phyloP scores from a whole-genome alignment of 2,329 filamentous ascomycete species.

The Neofusicoccum cordaticola region DNA sequence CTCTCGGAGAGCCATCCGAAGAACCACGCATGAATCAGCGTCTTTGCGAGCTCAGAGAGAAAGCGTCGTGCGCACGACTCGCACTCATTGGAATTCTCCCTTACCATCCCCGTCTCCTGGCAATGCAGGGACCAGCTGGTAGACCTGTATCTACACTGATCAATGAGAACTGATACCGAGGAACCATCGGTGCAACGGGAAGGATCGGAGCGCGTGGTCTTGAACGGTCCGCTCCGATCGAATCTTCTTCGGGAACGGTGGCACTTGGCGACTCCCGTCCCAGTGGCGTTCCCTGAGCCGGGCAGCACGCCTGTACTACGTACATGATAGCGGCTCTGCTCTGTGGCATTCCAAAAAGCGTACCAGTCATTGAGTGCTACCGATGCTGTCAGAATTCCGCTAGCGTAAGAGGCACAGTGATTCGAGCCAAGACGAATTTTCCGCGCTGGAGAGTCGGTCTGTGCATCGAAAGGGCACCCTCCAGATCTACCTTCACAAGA shows the following conservation, averaged over 20 bases:
- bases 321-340: neutral
- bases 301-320: neutral
- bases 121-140: neutral
- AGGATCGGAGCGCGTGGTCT: neutral
- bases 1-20: neutral
- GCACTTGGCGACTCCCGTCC: neutral
- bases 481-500: neutral
- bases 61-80: neutral
- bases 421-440: no score
- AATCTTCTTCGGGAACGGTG: neutral
- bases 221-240: neutral
- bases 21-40: neutral
- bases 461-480: no score
- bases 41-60: neutral
- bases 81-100: neutral
- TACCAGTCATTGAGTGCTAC: no score
- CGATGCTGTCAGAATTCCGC: no score
- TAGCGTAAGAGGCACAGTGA: no score
- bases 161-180: neutral
- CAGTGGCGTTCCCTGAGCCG: neutral
- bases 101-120: neutral
- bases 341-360: no score
- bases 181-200: neutral
- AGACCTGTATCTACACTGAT: neutral
- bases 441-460: no score